Evolutionary conservation across 495 filamentous ascomycete species (phyloP), one percentile per base, ranked within the genome.

Genomic region (Achaetomiella virescens): DNA sequence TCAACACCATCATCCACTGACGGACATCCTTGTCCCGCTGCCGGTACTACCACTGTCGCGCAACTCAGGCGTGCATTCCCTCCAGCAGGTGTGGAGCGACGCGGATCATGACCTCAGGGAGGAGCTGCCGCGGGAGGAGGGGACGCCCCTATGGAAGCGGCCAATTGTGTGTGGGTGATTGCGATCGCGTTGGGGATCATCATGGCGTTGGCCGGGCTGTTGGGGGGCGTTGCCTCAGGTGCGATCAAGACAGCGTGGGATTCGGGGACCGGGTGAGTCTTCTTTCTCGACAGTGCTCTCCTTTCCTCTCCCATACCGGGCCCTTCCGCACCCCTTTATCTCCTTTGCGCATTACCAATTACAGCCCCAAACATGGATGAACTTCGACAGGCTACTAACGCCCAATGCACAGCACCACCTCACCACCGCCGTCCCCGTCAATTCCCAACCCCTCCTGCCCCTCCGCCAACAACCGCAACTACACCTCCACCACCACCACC

Each of bases 191-290:
- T 63, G 20, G 46, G 52, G 0, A 42, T 63, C 7, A 55, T 61
- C 12, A 45, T 29, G 7, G 58, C 46, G 21, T 33, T 66, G 40
- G 63, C 61, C 2, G 63, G 58, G 9, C 29, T 66, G 0, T 17
- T 66, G 25, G 63, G 63, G 0, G 63, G 44, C 5, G 56, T 63
- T 1, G 60, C 47, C 1, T 43, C 57, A 8, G 63, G 63, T 8
- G 44, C 18, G 31, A 61, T 63, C 22, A 59, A 56, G 47, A 65
- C 59, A 14, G 41, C 27, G 14, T n/a, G 3, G n/a, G 14, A 18
- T 15, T 11, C 1, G 14, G 29, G n/a, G 2, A 42, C 6, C 46
- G 38, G 14, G 27, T 54, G 46, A 31, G 54, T 54, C n/a, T 22
- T 27, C 37, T 25, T 44, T 17, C 35, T 31, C 35, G 29, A 27